phyloP scores from a whole-genome alignment of 2,329 filamentous ascomycete genomes.

The Tothia fuscella region DNA sequence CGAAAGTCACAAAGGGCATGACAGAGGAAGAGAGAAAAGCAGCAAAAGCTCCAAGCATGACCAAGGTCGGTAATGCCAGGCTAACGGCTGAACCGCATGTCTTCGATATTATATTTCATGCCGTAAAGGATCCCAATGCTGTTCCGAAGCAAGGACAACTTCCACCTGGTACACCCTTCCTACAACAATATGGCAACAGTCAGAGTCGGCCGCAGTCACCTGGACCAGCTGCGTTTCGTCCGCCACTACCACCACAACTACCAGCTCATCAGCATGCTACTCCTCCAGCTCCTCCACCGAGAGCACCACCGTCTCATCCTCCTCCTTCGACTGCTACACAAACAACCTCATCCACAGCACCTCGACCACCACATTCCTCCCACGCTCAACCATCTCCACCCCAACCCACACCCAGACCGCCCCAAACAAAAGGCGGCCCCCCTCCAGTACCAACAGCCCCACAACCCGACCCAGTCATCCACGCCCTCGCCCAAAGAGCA shows the following conservation, averaged over 20 bases:
- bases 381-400: conserved; percentile 4
- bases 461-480: conserved; percentile 62
- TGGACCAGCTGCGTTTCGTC: neutral
- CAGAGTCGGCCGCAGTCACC: conserved; percentile 2
- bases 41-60: conserved; percentile 54
- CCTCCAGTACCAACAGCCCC: neutral
- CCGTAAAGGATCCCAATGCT: conserved; percentile 46
- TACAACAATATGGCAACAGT: conserved; percentile 2
- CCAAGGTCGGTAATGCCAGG: conserved; percentile 52
- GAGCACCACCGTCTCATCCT: conserved; percentile 14
- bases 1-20: conserved; percentile 46
- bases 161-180: neutral
- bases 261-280: conserved; percentile 1
- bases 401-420: neutral
- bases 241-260: conserved; percentile 2
- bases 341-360: conserved; percentile 9
- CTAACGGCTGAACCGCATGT: conserved; percentile 71
- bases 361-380: conserved; percentile 8
- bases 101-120: conserved; percentile 63
- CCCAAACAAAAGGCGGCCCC: neutral
- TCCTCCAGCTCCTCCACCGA: conserved; percentile 10
- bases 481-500: conserved; percentile 63
- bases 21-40: conserved; percentile 9
- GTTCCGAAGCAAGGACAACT: conserved; percentile 3
- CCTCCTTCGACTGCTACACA: conserved; percentile 18